Percentiles rank a stretch among this genome's conserved stretches.
Evolutionary conservation across 495 filamentous ascomycete genomes (phyloP).

Genomic region (Corynascus novoguineensis): DNA sequence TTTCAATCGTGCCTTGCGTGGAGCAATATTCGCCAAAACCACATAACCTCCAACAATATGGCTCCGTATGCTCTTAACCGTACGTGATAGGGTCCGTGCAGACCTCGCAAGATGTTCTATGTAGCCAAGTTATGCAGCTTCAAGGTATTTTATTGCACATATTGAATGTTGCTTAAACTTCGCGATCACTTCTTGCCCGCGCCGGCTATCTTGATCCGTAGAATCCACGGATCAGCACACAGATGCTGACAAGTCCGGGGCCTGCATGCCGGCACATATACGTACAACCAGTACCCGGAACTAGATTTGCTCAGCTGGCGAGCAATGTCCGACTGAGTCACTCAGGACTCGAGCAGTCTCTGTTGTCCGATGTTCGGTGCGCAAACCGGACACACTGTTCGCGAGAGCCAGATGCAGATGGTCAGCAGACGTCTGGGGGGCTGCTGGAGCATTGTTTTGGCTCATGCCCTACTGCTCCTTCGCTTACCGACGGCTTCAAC

Average conservation of each 20-base stretch:
- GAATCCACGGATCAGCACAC: too few species aligned
- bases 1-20: too few species aligned
- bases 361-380: background rate
- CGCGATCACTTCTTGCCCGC: background rate
- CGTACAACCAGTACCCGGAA: too few species aligned
- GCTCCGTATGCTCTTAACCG: background rate
- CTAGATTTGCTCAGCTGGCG: too few species aligned
- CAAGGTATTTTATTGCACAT: background rate
- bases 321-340: too few species aligned
- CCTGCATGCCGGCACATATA: too few species aligned
- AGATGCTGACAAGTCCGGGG: background rate
- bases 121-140: background rate
- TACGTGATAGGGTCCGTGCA: constrained; percentile 9
- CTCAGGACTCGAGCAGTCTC: too few species aligned
- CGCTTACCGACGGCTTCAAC: background rate
- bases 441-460: background rate
- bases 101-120: background rate
- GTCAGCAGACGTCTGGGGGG: too few species aligned
- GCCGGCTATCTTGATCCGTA: background rate
- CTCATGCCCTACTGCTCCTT: background rate
- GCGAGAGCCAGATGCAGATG: too few species aligned
- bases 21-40: too few species aligned
- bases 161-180: background rate
- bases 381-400: background rate
- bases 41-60: too few species aligned